Conservation (phyloP, 495 filamentous ascomycete genomes). For the Podospora sp. region DNA sequence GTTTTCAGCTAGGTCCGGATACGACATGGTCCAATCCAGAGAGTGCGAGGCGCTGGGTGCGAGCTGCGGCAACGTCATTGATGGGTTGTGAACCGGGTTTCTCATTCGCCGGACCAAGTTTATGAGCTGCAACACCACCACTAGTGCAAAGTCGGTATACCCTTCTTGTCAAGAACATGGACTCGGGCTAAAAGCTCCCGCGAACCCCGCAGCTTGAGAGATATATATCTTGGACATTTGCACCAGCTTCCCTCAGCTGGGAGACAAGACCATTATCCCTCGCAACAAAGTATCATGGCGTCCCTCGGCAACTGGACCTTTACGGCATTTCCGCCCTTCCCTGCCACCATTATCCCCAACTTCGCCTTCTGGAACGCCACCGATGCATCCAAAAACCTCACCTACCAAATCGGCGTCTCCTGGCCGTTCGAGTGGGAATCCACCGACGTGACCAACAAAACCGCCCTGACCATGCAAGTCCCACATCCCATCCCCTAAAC, state of each 20-base stretch:
- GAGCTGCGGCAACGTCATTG: constrained; percentile 4
- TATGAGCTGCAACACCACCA: neutral
- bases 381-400: constrained; percentile 19
- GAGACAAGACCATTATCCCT: neutral
- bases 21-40: neutral
- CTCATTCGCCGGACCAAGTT: constrained; percentile 7
- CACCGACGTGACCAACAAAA: constrained; percentile 16
- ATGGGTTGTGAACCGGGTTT: neutral
- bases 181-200: constrained; percentile 12
- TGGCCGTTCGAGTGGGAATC: constrained; percentile 31
- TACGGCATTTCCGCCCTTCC: constrained; percentile 26
- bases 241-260: neutral
- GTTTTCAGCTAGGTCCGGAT: constrained; percentile 3
- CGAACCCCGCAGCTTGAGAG: constrained; percentile 5
- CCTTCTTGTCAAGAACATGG: neutral
- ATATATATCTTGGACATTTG: neutral
- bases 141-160: constrained; percentile 7
- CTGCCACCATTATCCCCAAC: constrained; percentile 28
- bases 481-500: neutral
- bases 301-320: constrained; percentile 26
- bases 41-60: neutral
- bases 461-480: constrained; percentile 22
- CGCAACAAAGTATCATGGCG: neutral
- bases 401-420: constrained; percentile 29
- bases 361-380: constrained; percentile 29